Evolutionary conservation across 176 grass and related monocot genomes (phyloP), one percentile per base, ranked within the genome.

Genomic region (Chrysopogon serrulatus): DNA sequence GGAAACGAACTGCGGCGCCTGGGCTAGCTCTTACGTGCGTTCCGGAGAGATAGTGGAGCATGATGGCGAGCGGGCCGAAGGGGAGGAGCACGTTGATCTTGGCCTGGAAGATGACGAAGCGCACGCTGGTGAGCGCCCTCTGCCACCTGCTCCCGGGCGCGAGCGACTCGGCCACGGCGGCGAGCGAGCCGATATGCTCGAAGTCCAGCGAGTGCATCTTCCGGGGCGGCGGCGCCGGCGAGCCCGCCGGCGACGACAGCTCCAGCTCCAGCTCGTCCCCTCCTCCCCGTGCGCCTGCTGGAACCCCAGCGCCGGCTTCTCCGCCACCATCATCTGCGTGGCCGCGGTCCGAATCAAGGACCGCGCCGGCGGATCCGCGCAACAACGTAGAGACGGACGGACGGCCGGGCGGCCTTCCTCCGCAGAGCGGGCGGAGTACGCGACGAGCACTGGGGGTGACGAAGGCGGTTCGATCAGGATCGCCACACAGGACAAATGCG

Each of bases 41-140:
- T 33, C 91, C 83, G 79, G 87, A 81, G 83, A 87, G 44, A 77
- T 99, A 96, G 85, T 94, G 96, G 81, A 99, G 89, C 81, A 90
- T 73, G 82, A 99, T 87, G 17, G 96, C 96, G 78, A 99, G 78
- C 24, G 96, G 96, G 9, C 96, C 96, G 81, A 99, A 99, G 26
- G 96, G 96, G 43, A 99, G 87, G 27, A 99, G 83, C 45, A 99
- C 83, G 56, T 96, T 96, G 72, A 96, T 96, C 88, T 94, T 99
- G 3, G 96, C 93, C 68, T 94, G 80, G 81, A 99, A 83, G 85
- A 99, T 86, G 85, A 99, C 93, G 77, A 92, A 71, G 69, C 88
- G 91, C 75, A 94, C 86, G 77, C 93, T 99, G 80, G 78, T 89
- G 54, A 94, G 73, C 69, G 91, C 82, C 87, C 84, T 84, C 87